Evolutionary conservation across 225 moss, liverwort and hornwort genomes (phyloP).

Genomic region (Pseudisothecium myosuroides): DNA sequence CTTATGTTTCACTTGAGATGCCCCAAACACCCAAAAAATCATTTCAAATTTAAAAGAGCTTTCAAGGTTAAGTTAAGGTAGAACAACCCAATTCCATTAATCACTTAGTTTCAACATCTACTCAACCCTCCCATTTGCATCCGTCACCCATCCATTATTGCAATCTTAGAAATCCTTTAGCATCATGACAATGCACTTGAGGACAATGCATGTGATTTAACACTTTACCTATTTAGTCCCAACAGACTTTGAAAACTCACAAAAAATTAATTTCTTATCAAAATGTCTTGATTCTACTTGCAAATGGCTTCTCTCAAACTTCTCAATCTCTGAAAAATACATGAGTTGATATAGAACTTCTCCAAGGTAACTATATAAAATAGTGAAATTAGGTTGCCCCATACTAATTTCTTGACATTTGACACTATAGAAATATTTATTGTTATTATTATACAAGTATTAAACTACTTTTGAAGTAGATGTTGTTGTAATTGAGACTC

Average conservation of each 20-base stretch:
- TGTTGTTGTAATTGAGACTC: too few species aligned
- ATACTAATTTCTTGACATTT: too few species aligned
- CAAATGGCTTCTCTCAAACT: neutral
- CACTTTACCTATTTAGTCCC: neutral
- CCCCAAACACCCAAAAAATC: neutral
- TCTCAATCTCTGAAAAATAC: neutral
- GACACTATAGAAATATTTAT: too few species aligned
- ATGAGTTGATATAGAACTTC: neutral
- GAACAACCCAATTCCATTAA: too few species aligned
- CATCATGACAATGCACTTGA: neutral
- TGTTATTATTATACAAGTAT: too few species aligned
- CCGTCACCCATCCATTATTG: neutral
- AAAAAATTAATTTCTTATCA: neutral
- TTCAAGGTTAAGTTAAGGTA: too few species aligned
- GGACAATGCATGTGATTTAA: neutral
- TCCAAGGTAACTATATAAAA: too few species aligned
- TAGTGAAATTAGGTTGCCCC: too few species aligned
- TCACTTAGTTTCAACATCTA: too few species aligned
- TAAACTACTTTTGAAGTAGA: too few species aligned
- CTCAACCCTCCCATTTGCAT: too few species aligned
- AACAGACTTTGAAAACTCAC: neutral
- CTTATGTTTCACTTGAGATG: neutral
- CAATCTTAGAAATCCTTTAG: neutral
- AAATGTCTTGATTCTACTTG: neutral
- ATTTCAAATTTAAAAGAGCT: too few species aligned